Conservation (phyloP, 1,139 yeast species). For the Zygosaccharomyces pseudobailii region DNA sequence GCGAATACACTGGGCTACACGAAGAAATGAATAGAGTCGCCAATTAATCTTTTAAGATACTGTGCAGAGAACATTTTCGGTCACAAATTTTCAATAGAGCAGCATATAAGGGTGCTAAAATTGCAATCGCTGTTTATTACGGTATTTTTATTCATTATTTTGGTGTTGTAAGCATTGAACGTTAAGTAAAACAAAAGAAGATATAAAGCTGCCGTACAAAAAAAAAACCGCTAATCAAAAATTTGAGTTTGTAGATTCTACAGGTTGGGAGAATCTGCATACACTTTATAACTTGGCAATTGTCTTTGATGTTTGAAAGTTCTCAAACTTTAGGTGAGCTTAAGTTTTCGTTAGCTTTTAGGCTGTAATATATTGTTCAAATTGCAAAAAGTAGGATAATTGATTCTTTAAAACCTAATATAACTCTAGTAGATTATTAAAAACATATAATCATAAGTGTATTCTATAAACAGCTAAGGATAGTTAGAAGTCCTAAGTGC, state of each 20-base stretch:
- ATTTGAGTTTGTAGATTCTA: conserved; percentile 47
- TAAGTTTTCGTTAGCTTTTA: too few relatives aligned
- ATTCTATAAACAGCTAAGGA: too few relatives aligned
- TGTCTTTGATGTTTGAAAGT: too few relatives aligned
- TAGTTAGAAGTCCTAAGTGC: too few relatives aligned
- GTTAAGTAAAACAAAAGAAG: not conserved
- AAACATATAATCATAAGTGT: too few relatives aligned
- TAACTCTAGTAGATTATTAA: too few relatives aligned
- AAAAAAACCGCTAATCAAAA: conserved; percentile 27
- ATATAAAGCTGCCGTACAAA: not conserved
- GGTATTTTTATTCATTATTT: conserved; percentile 28
- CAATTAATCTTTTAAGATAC: conserved; percentile 27
- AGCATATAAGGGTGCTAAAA: conserved; percentile 45
- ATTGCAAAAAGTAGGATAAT: too few relatives aligned
- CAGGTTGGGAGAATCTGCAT: conserved; percentile 47
- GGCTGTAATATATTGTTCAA: too few relatives aligned
- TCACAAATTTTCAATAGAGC: conserved; percentile 52
- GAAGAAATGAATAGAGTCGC: conserved; percentile 33
- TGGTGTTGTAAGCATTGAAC: conserved; percentile 18
- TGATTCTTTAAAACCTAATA: too few relatives aligned
- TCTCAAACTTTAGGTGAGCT: too few relatives aligned
- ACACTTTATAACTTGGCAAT: conserved; percentile 22
- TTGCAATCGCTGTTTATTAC: conserved; percentile 38
- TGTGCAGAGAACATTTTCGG: conserved; percentile 54
- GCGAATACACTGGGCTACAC: conserved; percentile 36